Evolutionary conservation across 2,329 filamentous ascomycete species (phyloP).

Genomic region (Colletotrichum higginsianum): DNA sequence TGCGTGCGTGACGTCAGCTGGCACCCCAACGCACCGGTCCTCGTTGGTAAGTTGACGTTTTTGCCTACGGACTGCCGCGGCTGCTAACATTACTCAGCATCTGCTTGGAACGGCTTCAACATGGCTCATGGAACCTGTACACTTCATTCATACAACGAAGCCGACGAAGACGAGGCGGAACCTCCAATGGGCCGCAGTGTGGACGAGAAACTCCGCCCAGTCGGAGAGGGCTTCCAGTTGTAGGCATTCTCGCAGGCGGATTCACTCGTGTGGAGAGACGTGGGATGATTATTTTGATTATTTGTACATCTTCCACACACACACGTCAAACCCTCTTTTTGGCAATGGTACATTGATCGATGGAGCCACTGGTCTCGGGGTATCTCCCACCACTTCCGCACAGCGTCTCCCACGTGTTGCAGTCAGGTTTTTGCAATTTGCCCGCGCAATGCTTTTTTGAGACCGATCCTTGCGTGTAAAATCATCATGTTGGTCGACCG

Average conservation of each 20-base stretch:
- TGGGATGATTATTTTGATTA: conserved; percentile 41
- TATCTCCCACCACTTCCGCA: conserved; percentile 33
- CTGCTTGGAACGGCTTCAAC: conserved; percentile 85
- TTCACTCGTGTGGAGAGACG: background rate
- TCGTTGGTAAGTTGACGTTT: conserved; percentile 70
- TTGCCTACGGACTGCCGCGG: background rate
- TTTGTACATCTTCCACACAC: conserved; percentile 38
- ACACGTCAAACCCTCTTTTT: conserved; percentile 38
- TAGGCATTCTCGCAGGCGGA: background rate
- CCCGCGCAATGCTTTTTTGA: conserved; percentile 30
- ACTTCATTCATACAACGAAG: conserved; percentile 83
- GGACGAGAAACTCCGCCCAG: conserved; percentile 69
- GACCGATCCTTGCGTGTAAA: conserved; percentile 35
- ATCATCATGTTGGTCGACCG: conserved; percentile 28
- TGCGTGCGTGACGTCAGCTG: conserved; percentile 91
- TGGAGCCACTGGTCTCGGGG: conserved; percentile 38
- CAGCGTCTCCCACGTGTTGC: conserved; percentile 15
- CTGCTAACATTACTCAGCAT: conserved; percentile 67
- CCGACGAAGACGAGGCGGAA: conserved; percentile 74
- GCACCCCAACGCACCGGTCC: conserved; percentile 87
- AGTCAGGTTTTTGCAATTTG: conserved; percentile 27
- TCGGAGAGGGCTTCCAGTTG: conserved; percentile 16
- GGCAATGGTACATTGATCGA: conserved; percentile 42
- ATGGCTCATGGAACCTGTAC: conserved; percentile 82
- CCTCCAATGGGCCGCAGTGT: conserved; percentile 72